phyloP scores from a whole-genome alignment of 2,329 filamentous ascomycete species.

The Cyphellophora attinorum region DNA sequence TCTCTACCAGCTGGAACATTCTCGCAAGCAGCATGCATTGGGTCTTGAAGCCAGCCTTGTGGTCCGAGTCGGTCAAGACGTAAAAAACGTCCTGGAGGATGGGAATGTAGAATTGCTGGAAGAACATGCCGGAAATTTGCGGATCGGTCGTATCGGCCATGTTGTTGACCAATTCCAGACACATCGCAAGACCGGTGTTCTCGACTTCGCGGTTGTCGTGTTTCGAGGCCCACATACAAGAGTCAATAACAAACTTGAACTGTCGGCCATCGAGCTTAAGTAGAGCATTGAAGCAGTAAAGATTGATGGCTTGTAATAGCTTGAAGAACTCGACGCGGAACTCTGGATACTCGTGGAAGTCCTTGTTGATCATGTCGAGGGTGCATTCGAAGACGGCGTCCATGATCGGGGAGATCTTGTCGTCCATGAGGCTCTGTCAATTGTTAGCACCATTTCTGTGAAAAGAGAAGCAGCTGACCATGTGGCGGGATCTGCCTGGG shows the following conservation, averaged over 20 bases:
- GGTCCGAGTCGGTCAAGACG: constrained; percentile 91
- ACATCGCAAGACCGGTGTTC: constrained; percentile 94
- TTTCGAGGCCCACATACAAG: constrained; percentile 99
- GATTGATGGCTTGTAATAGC: constrained; percentile 85
- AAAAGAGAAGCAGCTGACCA: constrained; percentile 28
- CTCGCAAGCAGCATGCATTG: constrained; percentile 88
- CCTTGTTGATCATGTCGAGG: constrained; percentile 99
- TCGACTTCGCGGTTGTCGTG: constrained; percentile 98
- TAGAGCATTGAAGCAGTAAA: constrained; percentile 91
- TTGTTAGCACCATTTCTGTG: constrained; percentile 23
- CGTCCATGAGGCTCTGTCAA: constrained; percentile 79
- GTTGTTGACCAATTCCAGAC: constrained; percentile 91
- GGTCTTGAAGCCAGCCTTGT: constrained; percentile 98
- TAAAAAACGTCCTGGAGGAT: constrained; percentile 98
- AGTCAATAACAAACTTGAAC: constrained; percentile 99
- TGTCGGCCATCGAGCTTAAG: constrained; percentile 90
- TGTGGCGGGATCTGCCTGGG: constrained; percentile 41
- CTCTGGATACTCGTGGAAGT: constrained; percentile 97
- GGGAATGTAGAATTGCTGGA: constrained; percentile 92
- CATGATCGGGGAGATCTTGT: constrained; percentile 95
- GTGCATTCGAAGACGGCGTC: constrained; percentile 98
- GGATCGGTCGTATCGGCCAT: constrained; percentile 88
- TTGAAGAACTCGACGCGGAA: constrained; percentile 99
- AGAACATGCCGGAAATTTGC: constrained; percentile 84
- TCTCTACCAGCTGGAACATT: constrained; percentile 91